phyloP scores from a whole-genome alignment of 2,329 filamentous ascomycete genomes.

The Exophiala lecanii-corni region DNA sequence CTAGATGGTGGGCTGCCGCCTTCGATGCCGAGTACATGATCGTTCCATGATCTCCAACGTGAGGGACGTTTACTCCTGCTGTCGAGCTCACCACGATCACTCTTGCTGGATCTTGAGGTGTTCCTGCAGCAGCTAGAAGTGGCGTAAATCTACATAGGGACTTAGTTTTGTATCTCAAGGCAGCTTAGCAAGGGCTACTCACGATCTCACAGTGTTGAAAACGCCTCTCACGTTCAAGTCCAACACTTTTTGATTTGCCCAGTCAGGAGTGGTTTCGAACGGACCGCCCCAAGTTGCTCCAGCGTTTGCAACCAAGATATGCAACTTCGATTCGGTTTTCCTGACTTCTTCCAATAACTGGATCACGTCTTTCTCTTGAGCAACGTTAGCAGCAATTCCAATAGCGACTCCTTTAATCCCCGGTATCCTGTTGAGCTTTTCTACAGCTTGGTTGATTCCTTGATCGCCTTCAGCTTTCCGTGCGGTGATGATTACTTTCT shows the following conservation, averaged over 20 bases:
- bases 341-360: conserved; percentile 32
- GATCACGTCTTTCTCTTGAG: conserved; percentile 34
- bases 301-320: conserved; percentile 38
- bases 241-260: conserved; percentile 34
- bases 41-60: conserved; percentile 35
- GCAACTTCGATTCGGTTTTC: conserved; percentile 31
- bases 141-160: conserved; percentile 32
- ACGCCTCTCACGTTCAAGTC: conserved; percentile 39
- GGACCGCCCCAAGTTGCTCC: conserved; percentile 37
- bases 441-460: conserved; percentile 36
- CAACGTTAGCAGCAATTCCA: conserved; percentile 36
- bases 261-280: conserved; percentile 36
- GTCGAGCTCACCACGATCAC: conserved; percentile 36
- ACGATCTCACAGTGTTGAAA: conserved; percentile 37
- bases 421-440: conserved; percentile 35
- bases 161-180: too few relatives aligned
- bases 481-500: conserved; percentile 36
- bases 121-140: conserved; percentile 33
- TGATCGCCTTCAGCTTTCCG: conserved; percentile 35
- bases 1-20: conserved; percentile 70
- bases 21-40: conserved; percentile 65
- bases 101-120: conserved; percentile 32
- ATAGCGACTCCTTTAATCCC: conserved; percentile 30
- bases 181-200: too few relatives aligned
- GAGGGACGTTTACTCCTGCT: conserved; percentile 35